Evolutionary conservation across 306 rosid species (phyloP).

Genomic region (Acacia crassicarpa): DNA sequence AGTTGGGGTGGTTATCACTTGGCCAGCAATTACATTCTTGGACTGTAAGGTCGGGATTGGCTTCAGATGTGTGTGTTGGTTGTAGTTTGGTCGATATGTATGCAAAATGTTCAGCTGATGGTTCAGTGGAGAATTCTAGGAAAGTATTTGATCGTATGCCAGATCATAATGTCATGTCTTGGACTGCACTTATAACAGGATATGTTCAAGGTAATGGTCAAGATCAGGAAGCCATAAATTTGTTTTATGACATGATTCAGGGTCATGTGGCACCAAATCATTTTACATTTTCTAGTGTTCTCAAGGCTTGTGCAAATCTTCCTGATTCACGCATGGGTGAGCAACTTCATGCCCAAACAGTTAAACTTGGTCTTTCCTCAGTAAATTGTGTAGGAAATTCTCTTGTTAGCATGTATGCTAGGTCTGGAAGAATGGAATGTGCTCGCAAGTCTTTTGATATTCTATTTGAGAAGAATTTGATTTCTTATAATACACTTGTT

Average conservation of each 20-base stretch:
- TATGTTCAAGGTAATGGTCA: slow-evolving; percentile 41
- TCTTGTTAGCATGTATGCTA: slow-evolving; percentile 57
- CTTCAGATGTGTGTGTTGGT: slow-evolving; percentile 50
- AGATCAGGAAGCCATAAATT: slow-evolving; percentile 45
- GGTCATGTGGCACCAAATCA: slow-evolving; percentile 53
- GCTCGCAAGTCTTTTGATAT: slow-evolving; percentile 52
- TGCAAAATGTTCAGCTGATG: slow-evolving; percentile 49
- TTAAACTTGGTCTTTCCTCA: slow-evolving; percentile 45
- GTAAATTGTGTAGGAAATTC: slow-evolving; percentile 61
- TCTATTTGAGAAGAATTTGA: slow-evolving; percentile 55
- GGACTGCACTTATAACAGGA: slow-evolving; percentile 62
- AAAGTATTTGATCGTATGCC: slow-evolving; percentile 46
- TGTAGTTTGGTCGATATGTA: slow-evolving; percentile 65
- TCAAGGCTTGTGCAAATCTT: slow-evolving; percentile 61
- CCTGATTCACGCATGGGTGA: slow-evolving; percentile 40
- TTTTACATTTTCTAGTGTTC: slow-evolving; percentile 51
- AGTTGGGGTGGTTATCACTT: slow-evolving; percentile 37
- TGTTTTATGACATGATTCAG: slow-evolving; percentile 45
- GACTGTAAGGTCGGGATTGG: slow-evolving; percentile 48
- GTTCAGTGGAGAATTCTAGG: slow-evolving; percentile 39
- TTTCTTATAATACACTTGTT: slow-evolving; percentile 34
- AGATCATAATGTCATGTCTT: slow-evolving; percentile 55
- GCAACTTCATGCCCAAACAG: slow-evolving; percentile 48
- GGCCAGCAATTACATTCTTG: slow-evolving; percentile 63
- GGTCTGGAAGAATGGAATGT: slow-evolving; percentile 59